Evolutionary conservation across 352 stramenopile genomes (phyloP).

Genomic region (Phytophthora ohioensis): DNA sequence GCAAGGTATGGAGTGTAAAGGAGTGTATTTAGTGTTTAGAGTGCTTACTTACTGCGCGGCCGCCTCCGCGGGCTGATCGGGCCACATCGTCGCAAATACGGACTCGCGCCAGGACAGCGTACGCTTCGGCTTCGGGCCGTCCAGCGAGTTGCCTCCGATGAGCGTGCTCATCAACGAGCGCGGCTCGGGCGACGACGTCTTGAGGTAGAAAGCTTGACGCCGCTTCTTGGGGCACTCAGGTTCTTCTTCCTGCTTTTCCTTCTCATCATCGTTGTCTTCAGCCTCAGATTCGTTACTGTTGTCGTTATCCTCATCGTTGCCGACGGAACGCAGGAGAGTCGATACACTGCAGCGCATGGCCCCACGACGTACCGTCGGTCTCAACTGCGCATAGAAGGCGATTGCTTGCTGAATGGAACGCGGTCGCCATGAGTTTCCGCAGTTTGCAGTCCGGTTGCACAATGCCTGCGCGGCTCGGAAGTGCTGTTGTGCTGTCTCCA

Average conservation of each 20-base stretch:
- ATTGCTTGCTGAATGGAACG: conserved; percentile 63
- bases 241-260: conserved; percentile 14
- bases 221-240: conserved; percentile 10
- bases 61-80: not conserved
- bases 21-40: not conserved
- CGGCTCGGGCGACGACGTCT: conserved; percentile 15
- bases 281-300: conserved; percentile 11
- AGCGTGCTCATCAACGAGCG: conserved; percentile 37
- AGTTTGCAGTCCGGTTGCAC: conserved; percentile 59
- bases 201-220: conserved; percentile 34
- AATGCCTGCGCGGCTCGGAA: conserved; percentile 52
- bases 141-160: conserved; percentile 18
- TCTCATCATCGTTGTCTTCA: conserved; percentile 7
- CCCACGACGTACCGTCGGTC: conserved; percentile 36
- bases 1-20: not conserved
- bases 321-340: conserved; percentile 6
- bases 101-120: conserved; percentile 37
- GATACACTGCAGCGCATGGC: conserved; percentile 43
- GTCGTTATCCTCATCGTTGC: conserved; percentile 14
- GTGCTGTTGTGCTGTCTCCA: conserved; percentile 46
- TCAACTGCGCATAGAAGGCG: conserved; percentile 58
- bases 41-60: conserved; percentile 3
- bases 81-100: conserved; percentile 25
- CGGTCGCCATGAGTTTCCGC: conserved; percentile 41
- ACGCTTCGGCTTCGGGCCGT: conserved; percentile 26